phyloP scores from a whole-genome alignment of 768 basidiomycete species.

The Ramaria sp. region DNA sequence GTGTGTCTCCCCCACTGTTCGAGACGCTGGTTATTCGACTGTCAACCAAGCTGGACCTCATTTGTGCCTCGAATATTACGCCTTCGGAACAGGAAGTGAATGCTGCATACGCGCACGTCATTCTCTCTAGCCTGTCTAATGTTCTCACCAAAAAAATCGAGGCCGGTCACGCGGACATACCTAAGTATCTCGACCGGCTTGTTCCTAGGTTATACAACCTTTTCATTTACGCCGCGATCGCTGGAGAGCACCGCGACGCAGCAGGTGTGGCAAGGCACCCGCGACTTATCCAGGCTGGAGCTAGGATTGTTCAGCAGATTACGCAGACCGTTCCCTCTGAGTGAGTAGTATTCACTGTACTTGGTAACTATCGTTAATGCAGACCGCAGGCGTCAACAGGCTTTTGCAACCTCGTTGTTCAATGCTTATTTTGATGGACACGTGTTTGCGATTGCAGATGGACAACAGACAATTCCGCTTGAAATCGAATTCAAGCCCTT shows the following conservation, averaged over 20 bases:
- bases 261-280: conserved; percentile 28
- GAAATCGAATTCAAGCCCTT: conserved; percentile 33
- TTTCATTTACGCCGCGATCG: conserved; percentile 33
- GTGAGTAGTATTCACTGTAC: conserved; percentile 37
- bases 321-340: conserved; percentile 48
- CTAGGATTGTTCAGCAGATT: conserved; percentile 56
- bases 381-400: conserved; percentile 49
- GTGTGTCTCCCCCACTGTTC: conserved; percentile 67
- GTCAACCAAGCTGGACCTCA: conserved; percentile 60
- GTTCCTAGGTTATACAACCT: conserved; percentile 64
- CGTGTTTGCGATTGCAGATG: conserved; percentile 40
- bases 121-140: conserved; percentile 59
- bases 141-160: conserved; percentile 45
- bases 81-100: conserved; percentile 40
- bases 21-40: conserved; percentile 73
- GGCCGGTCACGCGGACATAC: conserved; percentile 54
- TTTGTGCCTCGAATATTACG: conserved; percentile 34
- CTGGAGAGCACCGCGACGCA: conserved; percentile 13
- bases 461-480: conserved; percentile 39
- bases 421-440: conserved; percentile 47
- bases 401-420: conserved; percentile 40
- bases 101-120: conserved; percentile 80
- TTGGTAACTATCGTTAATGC: conserved; percentile 1
- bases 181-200: conserved; percentile 70
- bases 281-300: conserved; percentile 51